Conservation (phyloP, 1,284 basidiomycete species). For the Mycena citricolor region DNA sequence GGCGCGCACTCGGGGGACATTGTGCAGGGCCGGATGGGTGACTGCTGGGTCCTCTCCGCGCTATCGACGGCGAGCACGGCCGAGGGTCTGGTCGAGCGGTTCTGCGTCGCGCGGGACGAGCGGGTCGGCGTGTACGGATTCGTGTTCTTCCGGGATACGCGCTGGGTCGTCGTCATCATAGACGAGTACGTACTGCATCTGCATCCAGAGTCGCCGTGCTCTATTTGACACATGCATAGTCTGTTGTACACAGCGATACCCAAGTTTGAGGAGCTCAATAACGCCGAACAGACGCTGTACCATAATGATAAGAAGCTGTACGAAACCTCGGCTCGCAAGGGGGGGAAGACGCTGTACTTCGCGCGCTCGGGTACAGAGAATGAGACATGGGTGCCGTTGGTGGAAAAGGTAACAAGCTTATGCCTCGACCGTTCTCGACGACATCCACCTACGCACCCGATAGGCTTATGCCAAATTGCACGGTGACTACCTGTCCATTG, state of each 20-base stretch:
- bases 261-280: conserved; percentile 47
- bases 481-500: conserved; percentile 36
- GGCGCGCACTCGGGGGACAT: conserved; percentile 36
- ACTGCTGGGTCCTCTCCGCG: conserved; percentile 44
- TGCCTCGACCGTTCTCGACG: too few species aligned
- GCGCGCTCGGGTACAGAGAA: conserved; percentile 44
- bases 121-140: conserved; percentile 41
- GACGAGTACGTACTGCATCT: conserved; percentile 35
- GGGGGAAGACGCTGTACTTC: conserved; percentile 44
- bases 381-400: conserved; percentile 54
- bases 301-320: conserved; percentile 48
- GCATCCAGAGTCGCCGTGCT: not conserved
- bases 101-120: conserved; percentile 43
- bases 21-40: conserved; percentile 37
- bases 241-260: conserved; percentile 38
- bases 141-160: conserved; percentile 37
- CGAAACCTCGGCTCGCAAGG: conserved; percentile 43
- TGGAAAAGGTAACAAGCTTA: too few species aligned
- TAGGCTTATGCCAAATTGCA: conserved; percentile 56
- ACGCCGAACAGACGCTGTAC: conserved; percentile 41
- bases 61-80: conserved; percentile 36
- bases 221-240: not conserved
- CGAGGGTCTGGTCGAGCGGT: conserved; percentile 38
- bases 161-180: conserved; percentile 37
- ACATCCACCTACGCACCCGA: too few species aligned